Evolutionary conservation across 768 basidiomycete genomes (phyloP).

Genomic region (Naganishia antarctica): DNA sequence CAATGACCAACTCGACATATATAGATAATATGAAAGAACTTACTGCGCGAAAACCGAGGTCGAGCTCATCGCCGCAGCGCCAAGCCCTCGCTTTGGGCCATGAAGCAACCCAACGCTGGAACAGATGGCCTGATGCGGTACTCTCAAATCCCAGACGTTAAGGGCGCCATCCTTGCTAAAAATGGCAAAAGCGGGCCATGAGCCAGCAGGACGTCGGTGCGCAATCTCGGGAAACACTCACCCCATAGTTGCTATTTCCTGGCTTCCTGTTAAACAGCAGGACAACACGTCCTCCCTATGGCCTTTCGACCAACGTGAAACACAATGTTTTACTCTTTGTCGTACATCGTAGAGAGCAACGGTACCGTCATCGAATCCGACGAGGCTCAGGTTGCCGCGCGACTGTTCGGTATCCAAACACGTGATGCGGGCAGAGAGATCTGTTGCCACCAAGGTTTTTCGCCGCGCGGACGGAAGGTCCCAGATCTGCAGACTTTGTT

Average conservation of each 20-base stretch:
- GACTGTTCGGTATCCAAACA: slow-evolving; percentile 25
- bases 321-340: slow-evolving; percentile 1
- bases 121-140: slow-evolving; percentile 20
- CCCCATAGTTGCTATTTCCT: slow-evolving; percentile 26
- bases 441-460: neutral
- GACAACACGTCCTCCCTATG: neutral
- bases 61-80: slow-evolving; percentile 21
- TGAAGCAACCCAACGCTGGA: neutral
- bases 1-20: neutral
- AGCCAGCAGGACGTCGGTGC: no score
- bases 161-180: slow-evolving; percentile 23
- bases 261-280: slow-evolving; percentile 11
- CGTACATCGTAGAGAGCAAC: slow-evolving; percentile 25
- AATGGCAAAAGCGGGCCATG: no score
- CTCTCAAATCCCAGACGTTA: slow-evolving; percentile 25
- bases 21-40: neutral
- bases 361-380: slow-evolving; percentile 16
- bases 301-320: slow-evolving; percentile 10
- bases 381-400: slow-evolving; percentile 17
- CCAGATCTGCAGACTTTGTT: slow-evolving; percentile 17
- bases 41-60: slow-evolving; percentile 26
- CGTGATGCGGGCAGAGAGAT: slow-evolving; percentile 3
- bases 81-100: neutral
- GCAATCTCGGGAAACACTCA: slow-evolving; percentile 7
- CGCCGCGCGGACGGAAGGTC: slow-evolving; percentile 7